A percentile compares a stretch with the other conserved stretches of the same genome.
phyloP scores from a whole-genome alignment of 2,329 filamentous ascomycete species.

The Penicillium oxalicum region DNA sequence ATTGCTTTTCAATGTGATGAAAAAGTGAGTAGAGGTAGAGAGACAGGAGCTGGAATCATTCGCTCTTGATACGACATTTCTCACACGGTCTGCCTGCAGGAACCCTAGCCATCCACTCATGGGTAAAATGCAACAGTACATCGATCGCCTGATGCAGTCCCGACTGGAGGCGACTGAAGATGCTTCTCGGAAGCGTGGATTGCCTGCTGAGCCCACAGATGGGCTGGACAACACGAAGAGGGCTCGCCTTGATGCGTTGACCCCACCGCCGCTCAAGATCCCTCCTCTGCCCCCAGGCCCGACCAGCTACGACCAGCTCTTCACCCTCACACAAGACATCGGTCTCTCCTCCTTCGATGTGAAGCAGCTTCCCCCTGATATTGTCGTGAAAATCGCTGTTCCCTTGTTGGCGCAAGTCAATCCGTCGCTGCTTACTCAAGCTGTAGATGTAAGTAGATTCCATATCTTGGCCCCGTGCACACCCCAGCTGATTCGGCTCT shows the following conservation, averaged over 20 bases:
- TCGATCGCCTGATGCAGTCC: conserved; percentile 74
- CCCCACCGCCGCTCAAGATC: conserved; percentile 48
- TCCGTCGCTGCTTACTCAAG: conserved; percentile 60
- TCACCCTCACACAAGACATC: conserved; percentile 72
- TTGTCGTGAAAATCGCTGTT: conserved; percentile 76
- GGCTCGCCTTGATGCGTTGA: conserved; percentile 59
- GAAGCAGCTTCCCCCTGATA: conserved; percentile 65
- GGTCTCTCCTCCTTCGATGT: conserved; percentile 77
- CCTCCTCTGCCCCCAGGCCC: conserved; percentile 69
- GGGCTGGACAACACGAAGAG: conserved; percentile 74
- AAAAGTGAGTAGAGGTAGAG: conserved; percentile 50
- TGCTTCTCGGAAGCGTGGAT: conserved; percentile 65
- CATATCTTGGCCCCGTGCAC: not conserved
- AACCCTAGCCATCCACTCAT: conserved; percentile 73
- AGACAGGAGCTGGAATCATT: too few relatives aligned
- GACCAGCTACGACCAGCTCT: conserved; percentile 75
- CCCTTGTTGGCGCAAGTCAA: conserved; percentile 70
- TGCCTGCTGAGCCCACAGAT: conserved; percentile 64
- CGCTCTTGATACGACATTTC: not conserved
- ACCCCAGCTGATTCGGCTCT: conserved; percentile 10
- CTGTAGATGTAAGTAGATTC: conserved; percentile 57
- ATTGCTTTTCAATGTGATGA: conserved; percentile 74
- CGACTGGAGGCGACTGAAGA: conserved; percentile 77
- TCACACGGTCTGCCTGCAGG: conserved; percentile 43
- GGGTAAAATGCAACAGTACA: conserved; percentile 75